Evolutionary conservation across 257 asterid genomes (phyloP).

Genomic region (Plantago ovata): DNA sequence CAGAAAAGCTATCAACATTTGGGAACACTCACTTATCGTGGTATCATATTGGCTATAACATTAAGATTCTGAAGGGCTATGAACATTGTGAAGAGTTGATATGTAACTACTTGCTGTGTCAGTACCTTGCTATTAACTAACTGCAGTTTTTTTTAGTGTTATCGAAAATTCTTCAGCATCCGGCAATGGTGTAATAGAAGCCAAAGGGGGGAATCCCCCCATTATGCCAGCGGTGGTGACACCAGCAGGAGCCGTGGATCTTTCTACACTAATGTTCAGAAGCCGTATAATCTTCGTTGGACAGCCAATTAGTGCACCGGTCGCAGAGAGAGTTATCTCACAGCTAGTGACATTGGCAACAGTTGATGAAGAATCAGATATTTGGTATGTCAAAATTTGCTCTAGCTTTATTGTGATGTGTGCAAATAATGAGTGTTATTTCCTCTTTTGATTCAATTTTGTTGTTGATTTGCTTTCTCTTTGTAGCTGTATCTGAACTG

Average conservation of each 20-base stretch:
- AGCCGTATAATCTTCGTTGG: conserved; percentile 92
- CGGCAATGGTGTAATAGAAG: conserved; percentile 72
- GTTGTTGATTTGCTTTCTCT: conserved; percentile 14
- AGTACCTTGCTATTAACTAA: too few species aligned
- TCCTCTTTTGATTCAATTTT: conserved; percentile 11
- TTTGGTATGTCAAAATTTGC: conserved; percentile 43
- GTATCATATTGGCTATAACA: too few species aligned
- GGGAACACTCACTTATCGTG: too few species aligned
- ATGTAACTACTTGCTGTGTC: neutral
- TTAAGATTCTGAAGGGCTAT: too few species aligned
- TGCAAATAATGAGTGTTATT: conserved; percentile 7
- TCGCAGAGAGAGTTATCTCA: conserved; percentile 92
- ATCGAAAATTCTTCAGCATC: neutral
- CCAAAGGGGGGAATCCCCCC: conserved; percentile 85
- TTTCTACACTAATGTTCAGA: conserved; percentile 82
- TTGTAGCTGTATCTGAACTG: conserved; percentile 85
- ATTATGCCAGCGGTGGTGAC: conserved; percentile 93
- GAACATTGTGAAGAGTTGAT: neutral
- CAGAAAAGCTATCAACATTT: too few species aligned
- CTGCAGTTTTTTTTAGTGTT: neutral
- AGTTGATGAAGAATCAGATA: conserved; percentile 87
- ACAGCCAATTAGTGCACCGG: conserved; percentile 72
- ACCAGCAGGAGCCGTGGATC: conserved; percentile 90
- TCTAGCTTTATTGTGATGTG: conserved; percentile 10
- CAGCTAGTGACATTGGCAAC: conserved; percentile 95